Evolutionary conservation across 768 basidiomycete genomes (phyloP).

Genomic region (Termitomyces sp.): DNA sequence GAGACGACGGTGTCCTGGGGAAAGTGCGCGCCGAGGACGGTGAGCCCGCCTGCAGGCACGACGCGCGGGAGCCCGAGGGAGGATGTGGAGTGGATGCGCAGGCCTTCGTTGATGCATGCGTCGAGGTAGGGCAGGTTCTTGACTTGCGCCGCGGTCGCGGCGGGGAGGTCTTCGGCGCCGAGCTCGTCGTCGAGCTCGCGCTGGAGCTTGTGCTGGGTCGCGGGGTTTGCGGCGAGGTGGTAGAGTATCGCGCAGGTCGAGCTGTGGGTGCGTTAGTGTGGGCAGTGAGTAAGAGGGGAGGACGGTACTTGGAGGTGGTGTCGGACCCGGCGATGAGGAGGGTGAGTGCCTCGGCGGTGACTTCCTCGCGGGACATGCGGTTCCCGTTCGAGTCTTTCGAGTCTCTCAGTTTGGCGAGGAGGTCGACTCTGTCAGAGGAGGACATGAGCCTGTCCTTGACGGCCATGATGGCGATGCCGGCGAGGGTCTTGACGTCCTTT

Average conservation of each 20-base stretch:
- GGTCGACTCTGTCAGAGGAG: constrained; percentile 70
- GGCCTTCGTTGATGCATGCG: constrained; percentile 81
- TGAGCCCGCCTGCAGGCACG: constrained; percentile 70
- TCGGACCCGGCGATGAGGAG: constrained; percentile 87
- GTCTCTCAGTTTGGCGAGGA: constrained; percentile 74
- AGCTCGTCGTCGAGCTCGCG: constrained; percentile 66
- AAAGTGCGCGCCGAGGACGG: constrained; percentile 52
- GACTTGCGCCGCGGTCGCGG: constrained; percentile 58
- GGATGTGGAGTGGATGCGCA: constrained; percentile 82
- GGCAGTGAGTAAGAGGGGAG: neutral
- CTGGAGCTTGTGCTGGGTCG: constrained; percentile 65
- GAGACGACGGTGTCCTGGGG: constrained; percentile 71
- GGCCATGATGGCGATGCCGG: constrained; percentile 74
- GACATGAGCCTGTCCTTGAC: constrained; percentile 70
- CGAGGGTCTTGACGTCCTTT: constrained; percentile 62
- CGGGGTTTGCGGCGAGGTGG: constrained; percentile 66
- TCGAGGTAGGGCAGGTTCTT: constrained; percentile 77
- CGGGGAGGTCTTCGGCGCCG: constrained; percentile 49
- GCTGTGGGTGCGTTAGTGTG: constrained; percentile 28
- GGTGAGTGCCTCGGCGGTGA: constrained; percentile 86
- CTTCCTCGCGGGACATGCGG: constrained; percentile 71
- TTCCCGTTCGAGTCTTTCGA: constrained; percentile 78
- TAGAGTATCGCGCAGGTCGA: constrained; percentile 89
- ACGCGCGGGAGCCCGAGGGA: constrained; percentile 78
- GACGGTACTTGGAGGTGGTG: constrained; percentile 79